Percentiles rank a stretch among this genome's conserved stretches.
These are phyloP conservation scores for Pythium myriotylum DNA, from an alignment of 352 stramenopile species.

Conservation along the genomic window DNA sequence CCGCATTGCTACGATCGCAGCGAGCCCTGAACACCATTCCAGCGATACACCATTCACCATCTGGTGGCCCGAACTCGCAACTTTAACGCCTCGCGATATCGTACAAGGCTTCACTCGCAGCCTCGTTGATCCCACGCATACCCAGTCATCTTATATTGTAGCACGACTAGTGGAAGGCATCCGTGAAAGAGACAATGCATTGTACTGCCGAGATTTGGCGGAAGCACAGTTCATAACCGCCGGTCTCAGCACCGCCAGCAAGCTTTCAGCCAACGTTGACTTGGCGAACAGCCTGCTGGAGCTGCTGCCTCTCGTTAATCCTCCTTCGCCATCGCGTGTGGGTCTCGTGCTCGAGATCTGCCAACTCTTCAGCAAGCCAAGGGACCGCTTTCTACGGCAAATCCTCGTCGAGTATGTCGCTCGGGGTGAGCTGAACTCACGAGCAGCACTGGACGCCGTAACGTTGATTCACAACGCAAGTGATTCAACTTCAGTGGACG, in stretches of 20 bases:
- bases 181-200: background rate
- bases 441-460: background rate
- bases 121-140: too few relatives aligned
- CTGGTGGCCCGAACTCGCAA: too few relatives aligned
- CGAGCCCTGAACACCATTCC: background rate
- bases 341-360: slow-evolving; percentile 7
- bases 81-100: too few relatives aligned
- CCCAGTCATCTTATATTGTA: background rate
- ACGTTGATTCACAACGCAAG: background rate
- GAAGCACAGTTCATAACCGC: too few relatives aligned
- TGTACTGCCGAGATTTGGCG: background rate
- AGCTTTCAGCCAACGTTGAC: background rate
- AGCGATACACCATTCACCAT: too few relatives aligned
- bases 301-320: background rate
- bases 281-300: background rate
- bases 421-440: slow-evolving; percentile 10
- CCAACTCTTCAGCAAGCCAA: background rate
- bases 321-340: background rate
- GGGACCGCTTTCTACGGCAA: background rate
- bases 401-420: slow-evolving; percentile 8
- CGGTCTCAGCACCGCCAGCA: background rate
- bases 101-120: too few relatives aligned
- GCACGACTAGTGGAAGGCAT: background rate
- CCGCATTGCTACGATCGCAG: slow-evolving; percentile 7
- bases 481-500: too few relatives aligned